phyloP scores from a whole-genome alignment of 495 filamentous ascomycete genomes.

The Daldinia vernicosa region DNA sequence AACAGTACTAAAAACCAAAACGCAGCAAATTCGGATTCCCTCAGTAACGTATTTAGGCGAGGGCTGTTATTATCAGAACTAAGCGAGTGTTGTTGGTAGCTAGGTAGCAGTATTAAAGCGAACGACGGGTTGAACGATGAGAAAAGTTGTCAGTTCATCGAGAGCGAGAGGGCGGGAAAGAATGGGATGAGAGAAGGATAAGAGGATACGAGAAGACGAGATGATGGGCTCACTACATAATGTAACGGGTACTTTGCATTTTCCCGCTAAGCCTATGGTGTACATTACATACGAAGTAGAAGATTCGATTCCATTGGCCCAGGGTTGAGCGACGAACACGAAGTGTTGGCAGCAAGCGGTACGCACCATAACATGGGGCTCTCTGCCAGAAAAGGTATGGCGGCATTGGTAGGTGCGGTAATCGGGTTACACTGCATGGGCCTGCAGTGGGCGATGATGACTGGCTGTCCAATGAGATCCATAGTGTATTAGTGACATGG shows the following conservation, averaged over 20 bases:
- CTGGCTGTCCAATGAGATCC: neutral
- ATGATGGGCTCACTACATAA: constrained; percentile 33
- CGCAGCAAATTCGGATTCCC: constrained; percentile 24
- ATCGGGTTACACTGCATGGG: constrained; percentile 5
- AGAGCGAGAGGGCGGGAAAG: constrained; percentile 15
- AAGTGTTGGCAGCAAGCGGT: constrained; percentile 32
- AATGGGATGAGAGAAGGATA: constrained; percentile 12
- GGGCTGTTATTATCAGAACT: constrained; percentile 13
- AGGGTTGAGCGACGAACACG: constrained; percentile 34
- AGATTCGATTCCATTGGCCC: constrained; percentile 33
- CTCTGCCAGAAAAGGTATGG: constrained; percentile 32
- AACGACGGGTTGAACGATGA: constrained; percentile 37
- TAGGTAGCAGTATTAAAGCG: constrained; percentile 37
- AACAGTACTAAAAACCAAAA: constrained; percentile 27
- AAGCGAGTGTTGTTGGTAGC: constrained; percentile 36
- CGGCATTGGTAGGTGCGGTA: constrained; percentile 34
- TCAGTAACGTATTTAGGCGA: constrained; percentile 5
- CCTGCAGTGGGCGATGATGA: neutral
- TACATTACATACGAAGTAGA: too few species aligned
- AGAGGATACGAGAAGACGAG: constrained; percentile 14
- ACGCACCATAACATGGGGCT: constrained; percentile 17
- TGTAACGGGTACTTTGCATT: constrained; percentile 22
- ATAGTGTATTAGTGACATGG: neutral
- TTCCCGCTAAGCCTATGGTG: constrained; percentile 30
- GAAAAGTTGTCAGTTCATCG: constrained; percentile 31